Percentiles rank a stretch among this genome's conserved stretches.
These are phyloP conservation scores for Senna tora DNA, from an alignment of 306 rosid species.

Conservation along the genomic window DNA sequence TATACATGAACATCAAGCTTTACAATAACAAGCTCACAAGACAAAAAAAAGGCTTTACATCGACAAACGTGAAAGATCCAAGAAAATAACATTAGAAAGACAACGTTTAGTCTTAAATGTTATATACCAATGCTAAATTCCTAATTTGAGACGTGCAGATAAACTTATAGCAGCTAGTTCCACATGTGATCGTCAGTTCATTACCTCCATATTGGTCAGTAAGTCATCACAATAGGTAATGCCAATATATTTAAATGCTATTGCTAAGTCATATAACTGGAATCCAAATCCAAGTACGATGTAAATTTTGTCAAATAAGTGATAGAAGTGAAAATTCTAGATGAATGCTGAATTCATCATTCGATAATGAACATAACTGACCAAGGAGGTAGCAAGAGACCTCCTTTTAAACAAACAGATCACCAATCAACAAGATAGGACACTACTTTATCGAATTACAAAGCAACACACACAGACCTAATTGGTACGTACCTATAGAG, in stretches of 20 bases:
- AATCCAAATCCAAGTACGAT: not conserved
- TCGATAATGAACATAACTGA: not conserved
- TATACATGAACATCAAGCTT: not conserved
- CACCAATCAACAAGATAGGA: not conserved
- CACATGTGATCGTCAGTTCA: not conserved
- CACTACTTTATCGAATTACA: not conserved
- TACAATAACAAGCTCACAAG: not conserved
- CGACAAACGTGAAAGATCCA: not conserved
- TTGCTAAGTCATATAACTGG: not conserved
- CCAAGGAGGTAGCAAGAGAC: constrained; percentile 7
- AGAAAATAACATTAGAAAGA: not conserved
- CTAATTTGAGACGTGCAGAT: not conserved
- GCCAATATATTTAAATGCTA: not conserved
- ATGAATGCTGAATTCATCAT: not conserved
- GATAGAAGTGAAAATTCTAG: not conserved
- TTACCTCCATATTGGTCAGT: not conserved
- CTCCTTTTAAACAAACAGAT: not conserved
- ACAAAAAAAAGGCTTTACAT: not conserved
- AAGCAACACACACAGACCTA: not conserved
- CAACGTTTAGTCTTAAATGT: not conserved
- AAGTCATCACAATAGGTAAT: not conserved
- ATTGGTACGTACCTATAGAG: constrained; percentile 59
- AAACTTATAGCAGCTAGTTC: not conserved
- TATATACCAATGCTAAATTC: not conserved
- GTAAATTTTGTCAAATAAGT: not conserved